Conservation (phyloP, 2,329 filamentous ascomycete species). For the Exophiala dermatitidis region DNA sequence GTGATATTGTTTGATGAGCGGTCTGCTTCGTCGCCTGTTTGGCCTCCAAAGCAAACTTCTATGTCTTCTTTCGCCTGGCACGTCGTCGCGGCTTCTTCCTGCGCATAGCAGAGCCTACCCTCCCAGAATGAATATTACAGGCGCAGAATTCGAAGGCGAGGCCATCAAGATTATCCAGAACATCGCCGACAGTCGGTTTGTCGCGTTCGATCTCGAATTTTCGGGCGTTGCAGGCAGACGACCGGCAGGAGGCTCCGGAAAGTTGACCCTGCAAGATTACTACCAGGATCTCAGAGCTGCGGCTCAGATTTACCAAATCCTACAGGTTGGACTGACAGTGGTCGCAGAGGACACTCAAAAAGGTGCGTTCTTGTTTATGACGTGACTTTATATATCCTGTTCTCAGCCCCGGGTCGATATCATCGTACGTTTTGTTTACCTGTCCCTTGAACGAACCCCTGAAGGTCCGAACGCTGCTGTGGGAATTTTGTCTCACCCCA, state of each 20-base stretch:
- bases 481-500: too few relatives aligned
- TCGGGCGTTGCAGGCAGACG: constrained; percentile 50
- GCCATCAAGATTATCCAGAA: constrained; percentile 46
- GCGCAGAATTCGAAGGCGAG: constrained; percentile 20
- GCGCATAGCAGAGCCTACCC: background rate
- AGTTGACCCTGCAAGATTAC: constrained; percentile 50
- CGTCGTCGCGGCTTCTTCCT: background rate
- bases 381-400: background rate
- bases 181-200: constrained; percentile 54
- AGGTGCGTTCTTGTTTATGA: constrained; percentile 32
- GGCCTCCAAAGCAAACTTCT: constrained; percentile 9
- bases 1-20: constrained; percentile 2
- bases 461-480: too few relatives aligned
- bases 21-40: constrained; percentile 12
- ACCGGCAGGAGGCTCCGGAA: constrained; percentile 25
- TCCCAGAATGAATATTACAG: constrained; percentile 25
- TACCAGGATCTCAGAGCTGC: constrained; percentile 55
- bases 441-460: too few relatives aligned
- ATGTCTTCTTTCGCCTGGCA: constrained; percentile 10
- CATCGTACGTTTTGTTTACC: background rate
- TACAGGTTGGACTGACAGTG: constrained; percentile 61
- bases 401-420: background rate
- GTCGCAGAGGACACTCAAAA: constrained; percentile 50
- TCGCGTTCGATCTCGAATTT: constrained; percentile 60
- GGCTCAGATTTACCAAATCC: constrained; percentile 56